Evolutionary conservation across 2,329 filamentous ascomycete species (phyloP).

Genomic region (Xylariomycetidae sp.): DNA sequence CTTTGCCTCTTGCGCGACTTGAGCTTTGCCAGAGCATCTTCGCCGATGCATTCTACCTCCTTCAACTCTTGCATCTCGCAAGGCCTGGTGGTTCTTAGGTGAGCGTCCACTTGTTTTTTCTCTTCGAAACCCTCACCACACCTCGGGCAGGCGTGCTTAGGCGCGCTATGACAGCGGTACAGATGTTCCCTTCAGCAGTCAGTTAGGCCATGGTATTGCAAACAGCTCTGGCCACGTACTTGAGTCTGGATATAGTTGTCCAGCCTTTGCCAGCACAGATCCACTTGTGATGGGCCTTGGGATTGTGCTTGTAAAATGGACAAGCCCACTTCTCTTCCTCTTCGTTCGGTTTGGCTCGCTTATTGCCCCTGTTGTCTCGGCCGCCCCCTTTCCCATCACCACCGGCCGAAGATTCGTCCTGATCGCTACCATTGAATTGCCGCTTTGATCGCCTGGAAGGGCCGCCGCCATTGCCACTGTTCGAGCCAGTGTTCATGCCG

Average conservation of each 20-base stretch:
- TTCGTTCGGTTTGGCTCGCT: constrained; percentile 29
- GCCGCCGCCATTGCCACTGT: constrained; percentile 9
- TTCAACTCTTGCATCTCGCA: constrained; percentile 20
- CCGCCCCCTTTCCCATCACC: constrained; percentile 24
- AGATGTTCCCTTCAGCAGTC: constrained; percentile 21
- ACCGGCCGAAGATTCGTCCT: constrained; percentile 19
- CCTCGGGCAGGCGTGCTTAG: constrained; percentile 22
- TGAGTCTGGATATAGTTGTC: constrained; percentile 24
- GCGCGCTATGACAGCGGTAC: constrained; percentile 22
- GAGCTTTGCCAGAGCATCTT: constrained; percentile 21
- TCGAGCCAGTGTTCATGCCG: constrained; percentile 1
- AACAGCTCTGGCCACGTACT: constrained; percentile 15
- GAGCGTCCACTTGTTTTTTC: constrained; percentile 15
- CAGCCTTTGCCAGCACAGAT: constrained; percentile 21
- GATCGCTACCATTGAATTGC: constrained; percentile 21
- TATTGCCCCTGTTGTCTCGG: constrained; percentile 29
- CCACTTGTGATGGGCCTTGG: constrained; percentile 17
- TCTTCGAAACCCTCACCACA: constrained; percentile 20
- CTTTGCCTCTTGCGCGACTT: constrained; percentile 20
- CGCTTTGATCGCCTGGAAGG: constrained; percentile 20
- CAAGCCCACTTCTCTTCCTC: constrained; percentile 27
- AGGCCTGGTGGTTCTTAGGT: constrained; percentile 22
- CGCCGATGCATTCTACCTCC: constrained; percentile 22
- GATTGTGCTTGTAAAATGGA: constrained; percentile 31
- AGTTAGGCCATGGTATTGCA: constrained; percentile 1